Evolutionary conservation across 805 yeast genomes (phyloP).

Genomic region (Metschnikowia reukaufii): DNA sequence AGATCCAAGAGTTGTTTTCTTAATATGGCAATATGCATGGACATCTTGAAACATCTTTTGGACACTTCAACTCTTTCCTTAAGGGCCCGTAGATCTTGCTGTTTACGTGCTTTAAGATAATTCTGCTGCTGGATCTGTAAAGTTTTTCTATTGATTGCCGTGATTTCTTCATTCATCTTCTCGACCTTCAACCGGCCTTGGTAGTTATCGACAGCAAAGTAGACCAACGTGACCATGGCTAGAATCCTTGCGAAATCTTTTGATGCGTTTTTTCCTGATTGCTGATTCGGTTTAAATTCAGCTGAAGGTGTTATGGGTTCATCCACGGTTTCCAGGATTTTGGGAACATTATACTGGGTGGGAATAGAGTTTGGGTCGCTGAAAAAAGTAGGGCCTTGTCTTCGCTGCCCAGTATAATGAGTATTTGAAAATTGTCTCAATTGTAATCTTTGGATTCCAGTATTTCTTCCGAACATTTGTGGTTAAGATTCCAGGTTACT

Average conservation of each 20-base stretch:
- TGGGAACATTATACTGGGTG: conserved; percentile 4
- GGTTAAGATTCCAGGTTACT: not conserved
- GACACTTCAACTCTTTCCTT: conserved; percentile 50
- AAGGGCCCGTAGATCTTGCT: conserved; percentile 51
- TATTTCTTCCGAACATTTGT: conserved; percentile 2
- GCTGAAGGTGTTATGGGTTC: not conserved
- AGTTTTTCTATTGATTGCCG: conserved; percentile 38
- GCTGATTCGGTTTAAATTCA: not conserved
- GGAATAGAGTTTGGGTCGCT: conserved; percentile 15
- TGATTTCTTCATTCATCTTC: conserved; percentile 34
- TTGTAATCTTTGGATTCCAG: not conserved
- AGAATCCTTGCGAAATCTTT: conserved; percentile 42
- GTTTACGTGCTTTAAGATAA: conserved; percentile 50
- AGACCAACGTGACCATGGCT: conserved; percentile 45
- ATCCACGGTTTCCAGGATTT: not conserved
- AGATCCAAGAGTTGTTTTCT: conserved; percentile 58
- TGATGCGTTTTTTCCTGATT: conserved; percentile 7
- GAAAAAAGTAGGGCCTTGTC: conserved; percentile 13
- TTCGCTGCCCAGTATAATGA: not conserved
- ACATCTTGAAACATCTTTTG: conserved; percentile 57
- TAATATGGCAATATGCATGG: conserved; percentile 64
- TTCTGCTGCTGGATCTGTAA: conserved; percentile 47
- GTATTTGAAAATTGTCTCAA: not conserved
- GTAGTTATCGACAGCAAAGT: conserved; percentile 54
- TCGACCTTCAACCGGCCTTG: conserved; percentile 39